phyloP scores from a whole-genome alignment of 2,329 filamentous ascomycete genomes.

The Penicillium sp. region DNA sequence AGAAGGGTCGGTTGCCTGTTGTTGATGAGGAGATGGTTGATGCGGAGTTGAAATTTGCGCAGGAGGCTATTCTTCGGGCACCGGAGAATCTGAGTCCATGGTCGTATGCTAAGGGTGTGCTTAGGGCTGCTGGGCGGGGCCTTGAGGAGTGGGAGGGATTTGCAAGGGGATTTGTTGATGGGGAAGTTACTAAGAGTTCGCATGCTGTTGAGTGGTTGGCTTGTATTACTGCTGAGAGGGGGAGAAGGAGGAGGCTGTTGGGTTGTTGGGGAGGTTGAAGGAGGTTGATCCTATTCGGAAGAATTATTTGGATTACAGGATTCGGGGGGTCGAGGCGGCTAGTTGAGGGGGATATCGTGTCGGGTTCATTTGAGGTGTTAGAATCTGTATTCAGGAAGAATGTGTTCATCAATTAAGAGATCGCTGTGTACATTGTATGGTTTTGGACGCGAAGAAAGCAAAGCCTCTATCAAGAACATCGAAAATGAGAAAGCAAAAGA shows the following conservation, averaged over 20 bases:
- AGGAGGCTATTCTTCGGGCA: slow-evolving; percentile 68
- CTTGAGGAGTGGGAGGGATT: slow-evolving; percentile 52
- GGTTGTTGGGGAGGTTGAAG: slow-evolving; percentile 69
- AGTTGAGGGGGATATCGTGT: neutral
- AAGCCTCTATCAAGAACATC: slow-evolving; percentile 1
- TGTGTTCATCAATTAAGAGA: neutral
- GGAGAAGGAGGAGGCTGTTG: slow-evolving; percentile 57
- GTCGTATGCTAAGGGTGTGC: slow-evolving; percentile 80
- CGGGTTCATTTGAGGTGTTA: neutral
- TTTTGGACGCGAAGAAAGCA: neutral
- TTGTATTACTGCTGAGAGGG: slow-evolving; percentile 43
- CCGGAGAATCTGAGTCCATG: slow-evolving; percentile 94
- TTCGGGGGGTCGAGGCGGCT: slow-evolving; percentile 36
- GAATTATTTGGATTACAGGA: slow-evolving; percentile 87
- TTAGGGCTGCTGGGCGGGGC: slow-evolving; percentile 60
- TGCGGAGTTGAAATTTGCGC: slow-evolving; percentile 70
- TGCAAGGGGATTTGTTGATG: slow-evolving; percentile 51
- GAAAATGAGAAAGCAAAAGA: neutral
- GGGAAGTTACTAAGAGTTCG: slow-evolving; percentile 53
- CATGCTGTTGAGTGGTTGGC: slow-evolving; percentile 55
- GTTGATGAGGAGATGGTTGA: slow-evolving; percentile 64
- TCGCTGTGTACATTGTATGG: neutral
- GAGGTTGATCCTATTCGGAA: slow-evolving; percentile 84
- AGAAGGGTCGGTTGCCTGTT: slow-evolving; percentile 36
- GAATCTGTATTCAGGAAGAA: neutral